phyloP scores from a whole-genome alignment of 1,284 basidiomycete species.

The Rhodotorula mucilaginosa region DNA sequence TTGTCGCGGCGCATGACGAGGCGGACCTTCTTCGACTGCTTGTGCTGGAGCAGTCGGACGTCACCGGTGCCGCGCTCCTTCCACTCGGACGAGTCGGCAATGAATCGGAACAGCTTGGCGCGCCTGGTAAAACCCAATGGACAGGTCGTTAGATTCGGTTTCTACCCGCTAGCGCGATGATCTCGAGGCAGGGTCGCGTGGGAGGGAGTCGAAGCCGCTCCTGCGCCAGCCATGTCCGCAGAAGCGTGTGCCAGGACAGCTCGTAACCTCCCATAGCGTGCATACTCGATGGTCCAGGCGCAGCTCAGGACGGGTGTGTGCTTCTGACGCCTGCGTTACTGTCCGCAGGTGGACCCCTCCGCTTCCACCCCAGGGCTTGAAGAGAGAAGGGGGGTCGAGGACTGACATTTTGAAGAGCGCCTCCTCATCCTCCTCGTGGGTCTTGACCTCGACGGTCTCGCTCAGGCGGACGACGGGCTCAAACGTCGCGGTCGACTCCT shows the following conservation, averaged over 20 bases:
- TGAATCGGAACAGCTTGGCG: conserved; percentile 97
- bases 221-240: no score
- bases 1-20: conserved; percentile 99
- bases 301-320: no score
- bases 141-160: background rate
- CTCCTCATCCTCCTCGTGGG: conserved; percentile 91
- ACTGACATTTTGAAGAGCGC: conserved; percentile 89
- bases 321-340: no score
- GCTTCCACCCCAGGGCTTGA: no score
- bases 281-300: no score
- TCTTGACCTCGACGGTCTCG: conserved; percentile 93
- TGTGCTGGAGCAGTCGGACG: conserved; percentile 82
- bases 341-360: no score
- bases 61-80: conserved; percentile 95
- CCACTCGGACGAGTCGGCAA: conserved; percentile 79
- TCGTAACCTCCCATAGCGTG: no score
- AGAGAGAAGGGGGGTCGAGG: conserved; percentile 28
- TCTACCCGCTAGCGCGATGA: background rate
- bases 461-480: conserved; percentile 97
- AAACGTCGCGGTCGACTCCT: conserved; percentile 86
- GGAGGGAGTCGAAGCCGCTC: no score
- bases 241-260: no score
- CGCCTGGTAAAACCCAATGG: conserved; percentile 60
- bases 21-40: conserved; percentile 83
- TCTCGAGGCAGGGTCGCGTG: background rate